Base-by-base conservation (phyloP, 768 basidiomycete genomes). In the Boletus sp. region DNA sequence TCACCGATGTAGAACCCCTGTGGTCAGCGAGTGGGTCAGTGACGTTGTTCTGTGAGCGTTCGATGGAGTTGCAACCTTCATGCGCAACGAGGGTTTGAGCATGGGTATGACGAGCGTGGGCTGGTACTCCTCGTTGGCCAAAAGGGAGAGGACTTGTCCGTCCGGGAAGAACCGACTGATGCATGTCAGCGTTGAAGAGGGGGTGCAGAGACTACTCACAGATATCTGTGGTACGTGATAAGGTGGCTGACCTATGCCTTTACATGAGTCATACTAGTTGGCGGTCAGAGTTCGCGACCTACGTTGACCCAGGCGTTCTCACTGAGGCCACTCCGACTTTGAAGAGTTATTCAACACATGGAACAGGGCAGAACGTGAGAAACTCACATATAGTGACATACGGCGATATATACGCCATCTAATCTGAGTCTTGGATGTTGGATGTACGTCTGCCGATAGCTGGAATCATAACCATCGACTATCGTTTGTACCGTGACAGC, bases 261-360 rank as follows among this genome's bases (percentile, higher is more conserved):
- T 59, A 9, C 54, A 46, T 61, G 35, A 63, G 51, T 30, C 45
- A 49, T 49, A 37, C 48, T 33, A 36, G 53, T 50, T 18, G 12
- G 48, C 20, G 12, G 17, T 48, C 3, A 50, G 5, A 67, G 37
- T 39, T 46, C 7, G 11, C 12, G 20, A 76, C 87, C 58, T 72
- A 94, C 91, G 61, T 90, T 89, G 17, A 93, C 85, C 94, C 94
- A 96, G 4, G 83, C 78, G 59, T 89, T 90, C 63, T 97, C 94
- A 60, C 89, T 85, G 30, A 87, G 73, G 28, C 94, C 94, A 8
- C 85, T 90, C 55, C 50, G 58, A 57, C 60, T 59, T 55, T 40
- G 48, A 33, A 56, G 48, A 48, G 37, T 52, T 41, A 28, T n/a
- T 55, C 42, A 32, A 40, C 2, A 33, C 52, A 59, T 47, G 45